Conservation (phyloP, 495 filamentous ascomycete genomes). For the Copromyces sp. region DNA sequence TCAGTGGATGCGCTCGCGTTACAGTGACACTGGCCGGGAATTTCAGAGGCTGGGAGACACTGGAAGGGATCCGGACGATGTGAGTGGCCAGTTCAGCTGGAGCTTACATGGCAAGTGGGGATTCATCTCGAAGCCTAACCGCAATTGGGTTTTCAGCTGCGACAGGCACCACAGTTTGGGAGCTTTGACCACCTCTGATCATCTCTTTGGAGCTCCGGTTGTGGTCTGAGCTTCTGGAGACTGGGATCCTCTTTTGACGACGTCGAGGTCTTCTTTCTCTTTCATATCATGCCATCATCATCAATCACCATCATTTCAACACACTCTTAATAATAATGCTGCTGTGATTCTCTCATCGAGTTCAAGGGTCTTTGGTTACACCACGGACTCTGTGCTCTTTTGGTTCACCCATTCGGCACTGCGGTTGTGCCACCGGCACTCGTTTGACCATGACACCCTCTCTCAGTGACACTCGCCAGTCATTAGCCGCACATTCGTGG, state of each 20-base stretch:
- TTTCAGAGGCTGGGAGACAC: not conserved
- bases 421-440: not conserved
- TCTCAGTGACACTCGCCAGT: not conserved
- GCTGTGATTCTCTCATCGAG: not conserved
- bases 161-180: not conserved
- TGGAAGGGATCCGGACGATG: not conserved
- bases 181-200: not conserved
- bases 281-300: no score
- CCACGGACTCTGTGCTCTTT: not conserved
- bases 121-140: not conserved
- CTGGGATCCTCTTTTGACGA: not conserved
- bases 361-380: not conserved
- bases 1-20: not conserved
- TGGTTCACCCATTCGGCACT: not conserved
- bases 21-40: not conserved
- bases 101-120: not conserved
- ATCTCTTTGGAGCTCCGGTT: not conserved
- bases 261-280: not conserved
- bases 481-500: not conserved
- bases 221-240: not conserved
- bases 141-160: not conserved
- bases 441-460: not conserved
- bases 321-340: not conserved
- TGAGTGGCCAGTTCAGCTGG: not conserved
- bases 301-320: not conserved